These are phyloP conservation scores for Mortierella sp. DNA, from an alignment of 371 early-diverging fungal species.

Conservation along the genomic window DNA sequence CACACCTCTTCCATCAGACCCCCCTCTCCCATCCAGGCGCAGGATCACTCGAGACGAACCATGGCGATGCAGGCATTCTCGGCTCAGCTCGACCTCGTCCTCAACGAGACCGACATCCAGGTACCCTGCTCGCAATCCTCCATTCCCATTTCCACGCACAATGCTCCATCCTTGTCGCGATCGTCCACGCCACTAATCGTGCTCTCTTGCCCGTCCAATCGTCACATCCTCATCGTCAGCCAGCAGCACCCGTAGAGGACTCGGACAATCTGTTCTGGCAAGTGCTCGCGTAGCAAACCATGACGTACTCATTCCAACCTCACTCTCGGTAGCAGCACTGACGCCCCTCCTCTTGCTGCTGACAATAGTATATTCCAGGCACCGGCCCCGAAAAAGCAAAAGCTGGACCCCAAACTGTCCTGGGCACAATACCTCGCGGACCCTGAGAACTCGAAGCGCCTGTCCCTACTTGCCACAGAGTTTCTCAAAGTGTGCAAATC, in stretches of 20 bases:
- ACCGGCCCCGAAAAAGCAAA: conserved; percentile 33
- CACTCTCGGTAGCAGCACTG: background rate
- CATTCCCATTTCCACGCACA: background rate
- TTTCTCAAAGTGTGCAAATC: conserved; percentile 47
- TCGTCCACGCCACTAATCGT: background rate
- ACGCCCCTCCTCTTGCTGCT: too few species aligned
- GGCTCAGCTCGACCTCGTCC: conserved; percentile 33
- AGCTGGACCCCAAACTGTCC: conserved; percentile 23
- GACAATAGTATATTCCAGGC: conserved; percentile 48
- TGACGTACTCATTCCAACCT: background rate
- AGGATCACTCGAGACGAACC: too few species aligned
- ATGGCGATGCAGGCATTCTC: conserved; percentile 51
- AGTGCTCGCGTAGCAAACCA: background rate
- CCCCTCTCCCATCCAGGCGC: too few species aligned
- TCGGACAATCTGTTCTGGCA: conserved; percentile 43
- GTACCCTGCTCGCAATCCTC: conserved; percentile 4
- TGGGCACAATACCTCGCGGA: conserved; percentile 43
- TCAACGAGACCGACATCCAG: conserved; percentile 38
- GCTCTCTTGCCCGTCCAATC: too few species aligned
- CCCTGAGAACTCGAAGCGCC: conserved; percentile 40
- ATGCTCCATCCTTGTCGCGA: background rate
- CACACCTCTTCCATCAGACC: too few species aligned
- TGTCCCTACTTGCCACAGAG: conserved; percentile 35
- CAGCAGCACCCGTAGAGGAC: conserved; percentile 11
- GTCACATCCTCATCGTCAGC: conserved; percentile 13